Base-by-base conservation (phyloP, 345 rosid species). In the Murraya paniculata region DNA sequence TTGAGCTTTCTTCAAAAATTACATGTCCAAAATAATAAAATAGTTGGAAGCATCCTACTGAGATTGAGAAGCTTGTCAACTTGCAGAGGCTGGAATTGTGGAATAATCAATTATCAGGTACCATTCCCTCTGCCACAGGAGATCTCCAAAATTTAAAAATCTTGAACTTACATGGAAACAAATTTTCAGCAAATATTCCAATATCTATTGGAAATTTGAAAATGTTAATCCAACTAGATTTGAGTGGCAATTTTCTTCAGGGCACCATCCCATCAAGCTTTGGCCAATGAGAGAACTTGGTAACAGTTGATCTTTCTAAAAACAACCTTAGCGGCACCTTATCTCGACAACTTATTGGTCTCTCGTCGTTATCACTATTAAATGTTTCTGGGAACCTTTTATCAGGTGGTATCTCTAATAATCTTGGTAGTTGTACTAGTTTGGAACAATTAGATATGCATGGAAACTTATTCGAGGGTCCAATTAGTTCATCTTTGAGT, bases 1-100 rank as follows among this genome's bases (percentile, higher is more conserved):
- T 76, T 85, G 70, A 79, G 85, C 2, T 85, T 80, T 74, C 80
- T 85, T 39, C 80, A 80, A 65, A 27, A 4, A 33, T 75, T 78
- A 16, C 25, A 72, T 68, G 84, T 85, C 60, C 70, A 10, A 39
- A 73, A 78, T 36, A 85, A 85, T 66, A 77, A 68, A 57, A 77
- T 85, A 9, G 56, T 22, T 3, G 55, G 66, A 59, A 66, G 0
- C 35, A 82, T 81, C 19, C 41, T 1, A 38, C 41, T 38, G 41
- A 38, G 41, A 11, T 81, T 0, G 82, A 68, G 4, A 0, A 2
- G 0, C 0, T 41, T 0, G 48, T 41, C 48, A 41, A 41, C 48
- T 41, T 41, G 48, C 48, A 41, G 14, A 10, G 16, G 0, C 0
- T 78, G 11, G 6, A 7, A 0, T 1, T 82, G 55, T 1, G 11